Percentiles rank a stretch among this genome's conserved stretches.
These are phyloP conservation scores for Fraxinus sp. DNA, from an alignment of 305 asterid genomes.

Conservation along the genomic window DNA sequence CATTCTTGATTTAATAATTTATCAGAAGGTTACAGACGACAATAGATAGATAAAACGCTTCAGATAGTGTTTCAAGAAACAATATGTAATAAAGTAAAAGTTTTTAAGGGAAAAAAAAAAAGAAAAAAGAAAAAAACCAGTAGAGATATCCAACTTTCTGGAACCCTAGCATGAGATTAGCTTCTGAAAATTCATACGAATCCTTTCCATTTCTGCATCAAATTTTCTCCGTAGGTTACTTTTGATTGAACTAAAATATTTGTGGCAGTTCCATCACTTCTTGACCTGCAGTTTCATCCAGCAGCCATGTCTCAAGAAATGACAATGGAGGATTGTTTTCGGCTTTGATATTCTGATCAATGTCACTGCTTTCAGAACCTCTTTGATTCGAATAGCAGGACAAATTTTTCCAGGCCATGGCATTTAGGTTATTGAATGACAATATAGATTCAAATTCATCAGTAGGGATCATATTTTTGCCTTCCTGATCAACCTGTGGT, in stretches of 20 bases:
- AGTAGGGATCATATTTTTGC: background rate
- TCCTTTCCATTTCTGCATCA: background rate
- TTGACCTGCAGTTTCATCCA: slow-evolving; percentile 40
- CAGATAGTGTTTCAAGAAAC: background rate
- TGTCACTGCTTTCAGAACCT: slow-evolving; percentile 5
- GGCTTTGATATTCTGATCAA: slow-evolving; percentile 16
- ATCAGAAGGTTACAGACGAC: background rate
- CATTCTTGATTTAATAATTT: background rate
- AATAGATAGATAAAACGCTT: no score
- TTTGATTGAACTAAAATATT: slow-evolving; percentile 19
- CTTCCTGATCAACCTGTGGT: slow-evolving; percentile 6
- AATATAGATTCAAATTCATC: slow-evolving; percentile 27
- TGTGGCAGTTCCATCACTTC: slow-evolving; percentile 35
- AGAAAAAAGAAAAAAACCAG: background rate
- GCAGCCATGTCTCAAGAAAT: slow-evolving; percentile 42
- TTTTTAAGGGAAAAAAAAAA: no score
- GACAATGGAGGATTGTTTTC: slow-evolving; percentile 34
- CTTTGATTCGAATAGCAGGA: slow-evolving; percentile 3
- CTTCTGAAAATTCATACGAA: background rate
- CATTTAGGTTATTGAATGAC: slow-evolving; percentile 27
- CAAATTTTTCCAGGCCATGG: slow-evolving; percentile 2
- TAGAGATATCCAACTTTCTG: background rate
- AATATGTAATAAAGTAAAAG: background rate
- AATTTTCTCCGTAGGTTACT: background rate
- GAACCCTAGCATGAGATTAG: no score